Evolutionary conservation across 768 basidiomycete species (phyloP), one percentile per base, ranked within the genome.

Genomic region (Galerina marginata): DNA sequence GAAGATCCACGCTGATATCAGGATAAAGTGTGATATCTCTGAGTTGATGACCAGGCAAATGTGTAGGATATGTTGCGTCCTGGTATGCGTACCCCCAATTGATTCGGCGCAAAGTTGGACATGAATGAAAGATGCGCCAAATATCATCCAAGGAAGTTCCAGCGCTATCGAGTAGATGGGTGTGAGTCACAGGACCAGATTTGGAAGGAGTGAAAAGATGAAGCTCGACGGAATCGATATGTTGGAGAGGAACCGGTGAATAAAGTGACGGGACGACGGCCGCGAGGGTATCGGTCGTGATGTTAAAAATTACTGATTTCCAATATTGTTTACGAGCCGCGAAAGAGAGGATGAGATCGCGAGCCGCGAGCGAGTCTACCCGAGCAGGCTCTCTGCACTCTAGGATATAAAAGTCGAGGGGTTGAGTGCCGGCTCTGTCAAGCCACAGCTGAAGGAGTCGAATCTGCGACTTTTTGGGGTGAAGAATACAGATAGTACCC

Each of bases 381-480:
- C n/a, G n/a, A n/a, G n/a, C n/a, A n/a, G n/a, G n/a, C n/a, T n/a
- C n/a, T n/a, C n/a, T n/a, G n/a, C n/a, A n/a, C n/a, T 44, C 51
- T 16, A 52, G 39, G 5, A 49, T 44, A 61, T 65, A 69, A 9
- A 67, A 16, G 29, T 58, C 39, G 1, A 69, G 59, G 0, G 66
- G 63, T 33, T 51, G 51, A 0, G 42, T 49, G 3, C 57, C 52
- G 5, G 67, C 63, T 26, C 65, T 64, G 26, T 49, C 53, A 0
- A 69, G 57, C 69, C 69, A 69, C 6, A 62, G 39, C 6, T 43
- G 9, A 9, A 59, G 26, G 7, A 59, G 26, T 6, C 45, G 45
- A 10, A 67, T 40, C 40, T 64, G 62, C 1, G 43, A 53, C 12
- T 15, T 23, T 12, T 9, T 55, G 1, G 68, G 68, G 15, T 54